phyloP scores from a whole-genome alignment of 1,284 basidiomycete species.

The Boletellus deceptivus region DNA sequence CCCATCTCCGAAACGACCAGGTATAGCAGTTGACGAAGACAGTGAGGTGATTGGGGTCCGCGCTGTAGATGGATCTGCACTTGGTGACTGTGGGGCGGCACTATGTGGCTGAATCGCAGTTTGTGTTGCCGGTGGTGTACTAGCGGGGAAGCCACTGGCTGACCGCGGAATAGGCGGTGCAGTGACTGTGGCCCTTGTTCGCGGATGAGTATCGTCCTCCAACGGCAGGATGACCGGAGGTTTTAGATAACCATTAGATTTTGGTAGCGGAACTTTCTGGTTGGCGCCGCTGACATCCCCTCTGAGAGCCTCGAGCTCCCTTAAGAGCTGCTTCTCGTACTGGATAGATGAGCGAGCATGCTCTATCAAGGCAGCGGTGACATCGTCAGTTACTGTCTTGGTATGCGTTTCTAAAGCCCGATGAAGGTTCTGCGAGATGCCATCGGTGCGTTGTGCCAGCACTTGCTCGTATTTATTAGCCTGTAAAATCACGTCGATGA shows the following conservation, averaged over 20 bases:
- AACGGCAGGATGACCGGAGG: constrained; percentile 61
- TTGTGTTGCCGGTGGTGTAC: constrained; percentile 19
- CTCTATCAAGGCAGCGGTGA: constrained; percentile 84
- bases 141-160: constrained; percentile 18
- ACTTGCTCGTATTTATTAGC: constrained; percentile 85
- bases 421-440: constrained; percentile 90
- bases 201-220: constrained; percentile 54
- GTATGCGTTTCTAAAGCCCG: constrained; percentile 81
- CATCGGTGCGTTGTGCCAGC: constrained; percentile 76
- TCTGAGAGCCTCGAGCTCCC: constrained; percentile 83
- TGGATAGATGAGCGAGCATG: constrained; percentile 87
- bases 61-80: constrained; percentile 40
- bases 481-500: constrained; percentile 39
- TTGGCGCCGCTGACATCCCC: constrained; percentile 70
- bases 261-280: constrained; percentile 51
- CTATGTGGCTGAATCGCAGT: constrained; percentile 24
- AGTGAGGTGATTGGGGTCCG: constrained; percentile 16
- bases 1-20: constrained; percentile 66
- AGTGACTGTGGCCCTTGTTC: constrained; percentile 30
- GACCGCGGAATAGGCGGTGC: constrained; percentile 24
- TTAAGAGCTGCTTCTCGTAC: constrained; percentile 84
- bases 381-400: constrained; percentile 82
- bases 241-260: constrained; percentile 50
- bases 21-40: constrained; percentile 33
- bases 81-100: constrained; percentile 44